Base-by-base conservation (phyloP, 371 early-diverging fungal genomes). In the Sporodiniella umbellata region DNA sequence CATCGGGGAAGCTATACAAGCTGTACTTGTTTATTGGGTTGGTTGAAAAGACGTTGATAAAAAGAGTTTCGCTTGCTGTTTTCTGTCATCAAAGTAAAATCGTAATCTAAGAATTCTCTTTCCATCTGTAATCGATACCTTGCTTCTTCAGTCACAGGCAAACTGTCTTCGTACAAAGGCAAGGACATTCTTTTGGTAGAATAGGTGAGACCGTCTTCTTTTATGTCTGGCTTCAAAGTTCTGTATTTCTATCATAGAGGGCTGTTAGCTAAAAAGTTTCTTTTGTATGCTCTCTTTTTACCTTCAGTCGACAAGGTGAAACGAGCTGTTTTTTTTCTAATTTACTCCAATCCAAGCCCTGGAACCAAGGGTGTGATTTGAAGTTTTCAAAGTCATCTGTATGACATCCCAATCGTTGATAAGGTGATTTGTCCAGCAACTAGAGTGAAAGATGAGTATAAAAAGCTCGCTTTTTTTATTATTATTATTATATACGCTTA, bases 281-380 rank as follows among this genome's bases (percentile, higher is more conserved):
- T 28, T 31, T 14, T 17, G 7, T 8, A 38, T n/a, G 24, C 19
- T 8, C 7, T 38, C 28, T 3, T 21, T 2, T 31, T 8, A 18
- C 40, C 26, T 30, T 7, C 4, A 42, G 23, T 52, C 11, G 24
- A 44, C 80, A 78, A 5, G 86, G 85, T 25, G 87, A 81, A 2
- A 42, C 52, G 11, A 74, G 67, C 42, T 76, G 66, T 48, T 86
- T 84, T 15, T 66, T 45, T 17, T 67, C 70, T 10, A 87, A 54
- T 45, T 67, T 60, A 44, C 68, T 71, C 84, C 85, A 87, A 33
- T 83, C 79, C 24, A 85, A 54, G 15, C 69, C 77, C 23, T 54
- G 30, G 51, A 85, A 87, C 75, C 79, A 87, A 28, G 83, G 75
- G 54, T 87, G 86, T 2, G 50, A 49, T 48, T 79, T 83, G 50